These are phyloP conservation scores for Plasmodium malariae DNA, from an alignment of 169 alveolate species.

Conservation along the genomic window DNA sequence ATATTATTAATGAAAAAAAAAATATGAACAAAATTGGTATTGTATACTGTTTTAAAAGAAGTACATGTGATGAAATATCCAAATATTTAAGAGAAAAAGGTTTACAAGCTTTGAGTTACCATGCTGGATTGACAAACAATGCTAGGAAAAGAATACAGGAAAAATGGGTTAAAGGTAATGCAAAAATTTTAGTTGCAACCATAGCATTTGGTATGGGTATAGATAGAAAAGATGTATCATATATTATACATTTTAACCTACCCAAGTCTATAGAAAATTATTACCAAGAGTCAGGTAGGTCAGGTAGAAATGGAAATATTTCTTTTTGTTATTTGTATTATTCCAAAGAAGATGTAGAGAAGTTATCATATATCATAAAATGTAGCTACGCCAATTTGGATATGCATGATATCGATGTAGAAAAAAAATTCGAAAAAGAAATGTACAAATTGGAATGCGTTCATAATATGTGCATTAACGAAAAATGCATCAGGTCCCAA, in stretches of 20 bases:
- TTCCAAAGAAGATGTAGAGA: slow-evolving; percentile 82
- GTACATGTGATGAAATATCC: slow-evolving; percentile 95
- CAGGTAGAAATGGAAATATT: slow-evolving; percentile 97
- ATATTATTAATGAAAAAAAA: slow-evolving; percentile 77
- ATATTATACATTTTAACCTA: slow-evolving; percentile 96
- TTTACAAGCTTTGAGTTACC: slow-evolving; percentile 88
- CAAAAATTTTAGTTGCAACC: slow-evolving; percentile 97
- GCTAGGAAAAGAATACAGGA: slow-evolving; percentile 87
- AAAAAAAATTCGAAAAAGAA: slow-evolving; percentile 69
- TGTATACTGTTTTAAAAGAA: slow-evolving; percentile 94
- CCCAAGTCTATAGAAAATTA: slow-evolving; percentile 96
- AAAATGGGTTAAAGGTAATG: slow-evolving; percentile 94
- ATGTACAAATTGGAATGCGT: slow-evolving; percentile 60
- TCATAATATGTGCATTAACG: slow-evolving; percentile 48
- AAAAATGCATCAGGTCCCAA: slow-evolving; percentile 59
- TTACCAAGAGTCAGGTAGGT: slow-evolving; percentile 98
- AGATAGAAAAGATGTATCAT: slow-evolving; percentile 97
- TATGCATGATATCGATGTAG: slow-evolving; percentile 11
- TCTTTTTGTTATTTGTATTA: slow-evolving; percentile 88
- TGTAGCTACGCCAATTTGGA: slow-evolving; percentile 19
- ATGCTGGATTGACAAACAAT: slow-evolving; percentile 87
- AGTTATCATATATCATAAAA: slow-evolving; percentile 41
- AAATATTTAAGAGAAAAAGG: slow-evolving; percentile 88
- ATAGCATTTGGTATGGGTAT: slow-evolving; percentile 99
- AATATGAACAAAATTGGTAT: slow-evolving; percentile 84